Percentiles rank a stretch among this genome's conserved stretches.
Conservation (phyloP, 176 grass and related monocot species). For the Carex littledalei region DNA sequence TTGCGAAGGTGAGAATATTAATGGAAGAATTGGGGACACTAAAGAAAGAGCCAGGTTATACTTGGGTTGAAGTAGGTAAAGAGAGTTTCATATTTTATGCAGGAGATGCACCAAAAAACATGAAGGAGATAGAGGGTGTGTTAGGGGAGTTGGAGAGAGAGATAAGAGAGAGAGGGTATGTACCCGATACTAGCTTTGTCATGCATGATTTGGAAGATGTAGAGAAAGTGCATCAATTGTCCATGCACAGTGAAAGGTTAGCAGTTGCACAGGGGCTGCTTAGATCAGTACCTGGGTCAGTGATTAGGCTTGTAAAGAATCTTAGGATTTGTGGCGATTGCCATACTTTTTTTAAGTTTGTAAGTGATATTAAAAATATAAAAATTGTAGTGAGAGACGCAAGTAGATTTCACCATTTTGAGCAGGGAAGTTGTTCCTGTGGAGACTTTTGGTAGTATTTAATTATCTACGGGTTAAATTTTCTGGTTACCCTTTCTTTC, state of each 20-base stretch:
- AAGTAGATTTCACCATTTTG: slow-evolving; percentile 23
- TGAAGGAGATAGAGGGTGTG: slow-evolving; percentile 57
- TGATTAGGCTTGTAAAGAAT: slow-evolving; percentile 59
- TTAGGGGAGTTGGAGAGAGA: slow-evolving; percentile 39
- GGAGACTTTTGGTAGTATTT: slow-evolving; percentile 17
- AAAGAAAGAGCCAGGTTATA: slow-evolving; percentile 70
- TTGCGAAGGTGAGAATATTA: slow-evolving; percentile 49
- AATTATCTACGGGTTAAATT: neutral
- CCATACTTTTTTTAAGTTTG: slow-evolving; percentile 23
- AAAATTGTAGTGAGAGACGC: slow-evolving; percentile 24
- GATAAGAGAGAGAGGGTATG: slow-evolving; percentile 75
- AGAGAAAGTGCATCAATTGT: slow-evolving; percentile 84
- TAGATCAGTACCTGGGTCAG: slow-evolving; percentile 47
- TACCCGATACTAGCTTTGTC: slow-evolving; percentile 70
- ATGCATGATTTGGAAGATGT: slow-evolving; percentile 94
- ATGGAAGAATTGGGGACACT: slow-evolving; percentile 43
- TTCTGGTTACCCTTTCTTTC: neutral
- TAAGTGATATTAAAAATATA: slow-evolving; percentile 15
- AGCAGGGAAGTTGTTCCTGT: slow-evolving; percentile 21
- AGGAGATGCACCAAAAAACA: slow-evolving; percentile 44
- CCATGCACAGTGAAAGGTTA: slow-evolving; percentile 79
- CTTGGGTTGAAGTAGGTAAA: slow-evolving; percentile 57
- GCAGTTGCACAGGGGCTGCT: slow-evolving; percentile 76
- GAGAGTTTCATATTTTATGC: slow-evolving; percentile 59
- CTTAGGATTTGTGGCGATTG: slow-evolving; percentile 28